Base-by-base conservation (phyloP, 768 basidiomycete species). In the Rhizopogon sp. region DNA sequence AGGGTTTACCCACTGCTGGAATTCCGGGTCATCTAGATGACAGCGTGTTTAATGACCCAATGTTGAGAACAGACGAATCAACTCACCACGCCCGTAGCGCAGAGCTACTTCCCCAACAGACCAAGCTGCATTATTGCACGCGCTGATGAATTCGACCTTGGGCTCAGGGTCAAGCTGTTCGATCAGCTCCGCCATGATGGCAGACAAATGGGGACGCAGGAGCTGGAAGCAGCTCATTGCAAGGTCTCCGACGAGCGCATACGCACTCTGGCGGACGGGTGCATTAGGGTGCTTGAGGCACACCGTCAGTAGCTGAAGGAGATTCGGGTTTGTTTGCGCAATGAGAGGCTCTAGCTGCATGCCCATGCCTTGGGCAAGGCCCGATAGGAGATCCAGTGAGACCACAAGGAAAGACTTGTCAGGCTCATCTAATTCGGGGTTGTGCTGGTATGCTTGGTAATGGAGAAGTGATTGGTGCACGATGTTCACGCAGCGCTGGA, bases 111-210 rank as follows among this genome's bases (percentile, higher is more conserved):
- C 97, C 43, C 97, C 97, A 29, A 97, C 94, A n/a, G 93, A 94
- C 97, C 97, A 99, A 1, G 96, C 96, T 9, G 97, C 97, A 66
- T 99, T 99, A 72, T 99, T 99, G 69, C 93, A 95, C 5, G 96
- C 97, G 61, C 93, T 95, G 58, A 98, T 85, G 65, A 94, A 93
- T 70, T 98, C 95, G 33, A 88, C 79, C 63, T 92, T 90, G 1
- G 96, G 97, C 65, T 96, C 91, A 5, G 90, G 89, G 58, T 94
- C 90, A 51, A 99, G 88, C 64, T 98, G 95, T 40, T 80, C 73
- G 58, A 90, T 89, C 53, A 99, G 79, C 66, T 94, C 90, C 14
- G 83, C 78, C 90, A 98, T 94, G 68, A 99, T 88, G 29, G 83
- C 83, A 1, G 91, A 81, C 75, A 98, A 87, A 58, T 87, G 84